Percentiles rank a stretch among this genome's conserved stretches.
Conservation (phyloP, 768 basidiomycete genomes). For the Rhodotorula toruloides region DNA sequence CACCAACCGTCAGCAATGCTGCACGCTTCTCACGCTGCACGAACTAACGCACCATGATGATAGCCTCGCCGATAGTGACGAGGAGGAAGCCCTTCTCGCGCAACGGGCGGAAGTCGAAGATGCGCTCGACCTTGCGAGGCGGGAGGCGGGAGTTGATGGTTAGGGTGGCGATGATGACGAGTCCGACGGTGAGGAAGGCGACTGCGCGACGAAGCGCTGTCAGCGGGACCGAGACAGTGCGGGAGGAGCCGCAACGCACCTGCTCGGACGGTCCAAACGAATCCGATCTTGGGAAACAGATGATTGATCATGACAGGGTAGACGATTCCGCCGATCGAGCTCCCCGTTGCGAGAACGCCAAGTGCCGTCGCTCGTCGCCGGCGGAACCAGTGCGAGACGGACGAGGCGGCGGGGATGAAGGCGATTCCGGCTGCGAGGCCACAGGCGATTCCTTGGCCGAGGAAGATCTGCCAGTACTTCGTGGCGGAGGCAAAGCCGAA, state of each 20-base stretch:
- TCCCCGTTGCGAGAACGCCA: constrained; percentile 65
- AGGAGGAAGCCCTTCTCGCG: constrained; percentile 31
- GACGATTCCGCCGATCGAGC: constrained; percentile 61
- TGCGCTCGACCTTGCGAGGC: constrained; percentile 43
- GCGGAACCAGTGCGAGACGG: constrained; percentile 62
- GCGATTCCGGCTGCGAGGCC: constrained; percentile 51
- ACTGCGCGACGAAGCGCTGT: constrained; percentile 36
- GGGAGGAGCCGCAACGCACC: not conserved
- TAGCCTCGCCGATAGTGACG: constrained; percentile 45
- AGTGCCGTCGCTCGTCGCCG: constrained; percentile 66
- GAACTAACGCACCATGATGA: constrained; percentile 38
- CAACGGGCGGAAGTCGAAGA: constrained; percentile 36
- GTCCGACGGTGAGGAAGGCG: constrained; percentile 52
- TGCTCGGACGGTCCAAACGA: constrained; percentile 44
- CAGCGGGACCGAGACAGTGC: constrained; percentile 1
- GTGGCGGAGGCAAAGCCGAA: constrained; percentile 34
- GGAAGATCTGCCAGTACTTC: constrained; percentile 51
- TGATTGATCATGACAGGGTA: constrained; percentile 52
- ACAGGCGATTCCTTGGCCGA: constrained; percentile 54
- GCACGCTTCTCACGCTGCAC: too few species aligned
- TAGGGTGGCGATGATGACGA: constrained; percentile 49
- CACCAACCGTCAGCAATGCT: too few species aligned
- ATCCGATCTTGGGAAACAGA: constrained; percentile 42
- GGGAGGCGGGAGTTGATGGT: constrained; percentile 51
- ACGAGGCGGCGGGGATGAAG: constrained; percentile 60